Conservation (phyloP, 768 basidiomycete genomes). For the Lentinus brumalis region DNA sequence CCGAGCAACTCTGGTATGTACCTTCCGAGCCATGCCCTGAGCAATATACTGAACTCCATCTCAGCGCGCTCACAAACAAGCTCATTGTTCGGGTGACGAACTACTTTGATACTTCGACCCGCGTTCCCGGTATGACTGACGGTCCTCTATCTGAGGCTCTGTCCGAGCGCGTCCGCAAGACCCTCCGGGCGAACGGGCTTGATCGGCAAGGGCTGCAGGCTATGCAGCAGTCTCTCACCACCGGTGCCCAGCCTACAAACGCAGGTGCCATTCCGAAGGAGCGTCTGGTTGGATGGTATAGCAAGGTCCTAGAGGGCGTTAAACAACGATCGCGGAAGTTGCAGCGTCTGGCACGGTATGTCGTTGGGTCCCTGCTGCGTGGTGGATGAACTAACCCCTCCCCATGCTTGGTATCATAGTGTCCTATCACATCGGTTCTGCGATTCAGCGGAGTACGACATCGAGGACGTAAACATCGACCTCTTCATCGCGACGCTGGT, state of each 20-base stretch:
- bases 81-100: conserved; percentile 91
- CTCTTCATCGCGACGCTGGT: conserved; percentile 80
- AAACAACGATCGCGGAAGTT: conserved; percentile 90
- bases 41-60: neutral
- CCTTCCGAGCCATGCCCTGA: neutral
- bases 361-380: conserved; percentile 6
- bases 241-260: conserved; percentile 19
- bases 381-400: neutral
- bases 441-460: conserved; percentile 88
- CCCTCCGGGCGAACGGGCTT: conserved; percentile 27
- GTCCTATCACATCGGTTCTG: conserved; percentile 84
- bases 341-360: conserved; percentile 87
- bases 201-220: conserved; percentile 5
- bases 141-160: conserved; percentile 11
- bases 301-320: conserved; percentile 91
- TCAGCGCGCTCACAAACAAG: conserved; percentile 87
- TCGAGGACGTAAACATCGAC: conserved; percentile 74
- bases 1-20: conserved; percentile 91
- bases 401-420: conserved; percentile 35
- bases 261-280: conserved; percentile 70
- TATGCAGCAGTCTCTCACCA: conserved; percentile 25
- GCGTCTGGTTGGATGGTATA: conserved; percentile 87
- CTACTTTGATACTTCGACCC: conserved; percentile 94
- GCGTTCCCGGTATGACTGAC: conserved; percentile 57
- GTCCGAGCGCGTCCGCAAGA: conserved; percentile 14